Base-by-base conservation (phyloP, 352 stramenopile species). In the Phytopythium litorale region DNA sequence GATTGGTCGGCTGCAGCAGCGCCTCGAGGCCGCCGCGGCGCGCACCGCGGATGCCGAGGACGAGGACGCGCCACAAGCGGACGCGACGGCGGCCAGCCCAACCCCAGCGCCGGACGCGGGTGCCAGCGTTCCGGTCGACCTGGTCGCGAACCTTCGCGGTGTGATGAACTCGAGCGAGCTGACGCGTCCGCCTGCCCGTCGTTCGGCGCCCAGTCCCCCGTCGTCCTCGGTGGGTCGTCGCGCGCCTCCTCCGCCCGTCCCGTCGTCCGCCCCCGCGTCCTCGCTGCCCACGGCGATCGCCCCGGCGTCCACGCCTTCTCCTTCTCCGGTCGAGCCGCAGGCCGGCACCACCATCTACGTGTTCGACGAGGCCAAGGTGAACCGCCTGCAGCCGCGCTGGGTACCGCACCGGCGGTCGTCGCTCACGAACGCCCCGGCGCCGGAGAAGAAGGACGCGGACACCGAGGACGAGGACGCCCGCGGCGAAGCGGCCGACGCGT, bases 131-230 rank as follows among this genome's bases (percentile, higher is more conserved):
- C 81, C 76, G 4, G 62, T 76, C 18, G 79, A 88, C 30, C 74
- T 89, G 45, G 69, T 92, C 0, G 71, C 69, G 1, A 76, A 75
- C 58, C 58, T 92, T 12, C 78, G 72, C 32, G 81, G 82, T 16
- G 78, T 92, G 13, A 92, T 92, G 82, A 89, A 87, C 64, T 88
- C 82, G 16, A 85, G 75, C 18, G 82, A 92, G 48, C 66, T 89
- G 8, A 80, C 76, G 5, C 78, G 75, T 12, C 74, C 71, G 2
- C 73, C 77, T 11, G 61, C 56, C 1, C 76, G 76, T 30, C 68
- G 68, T 69, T 59, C 58, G 3, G 43, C 60, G 35, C 35, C 51
- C 4, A 70, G 59, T 37, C 58, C 55, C 30, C 68, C 67, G 16
- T 56, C 62, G 5, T 30, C 28, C 28, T 55, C 4, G 65, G 57